Evolutionary conservation across 2,329 filamentous ascomycete species (phyloP).

Genomic region (Aspergillus ibericus): DNA sequence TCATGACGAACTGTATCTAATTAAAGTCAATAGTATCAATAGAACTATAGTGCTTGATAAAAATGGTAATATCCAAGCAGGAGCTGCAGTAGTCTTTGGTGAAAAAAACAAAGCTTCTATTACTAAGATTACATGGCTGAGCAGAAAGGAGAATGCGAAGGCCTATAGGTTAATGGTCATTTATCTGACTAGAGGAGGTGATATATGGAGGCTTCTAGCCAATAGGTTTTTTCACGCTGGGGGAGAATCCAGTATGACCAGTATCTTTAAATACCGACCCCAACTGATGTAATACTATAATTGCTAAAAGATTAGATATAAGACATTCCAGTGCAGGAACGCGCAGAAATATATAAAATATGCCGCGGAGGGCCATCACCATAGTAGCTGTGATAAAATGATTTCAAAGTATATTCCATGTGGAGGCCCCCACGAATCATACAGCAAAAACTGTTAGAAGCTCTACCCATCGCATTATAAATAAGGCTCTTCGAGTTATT

Average conservation of each 20-base stretch:
- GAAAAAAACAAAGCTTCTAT: constrained; percentile 22
- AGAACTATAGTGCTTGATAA: constrained; percentile 16
- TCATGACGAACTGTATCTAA: constrained; percentile 19
- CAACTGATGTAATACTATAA: constrained; percentile 32
- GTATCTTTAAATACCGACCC: constrained; percentile 20
- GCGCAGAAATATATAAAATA: constrained; percentile 18
- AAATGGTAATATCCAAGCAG: constrained; percentile 5
- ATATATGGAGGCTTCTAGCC: constrained; percentile 22
- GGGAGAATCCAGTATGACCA: constrained; percentile 21
- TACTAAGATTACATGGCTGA: constrained; percentile 25
- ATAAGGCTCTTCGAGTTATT: constrained; percentile 15
- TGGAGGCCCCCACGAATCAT: constrained; percentile 20
- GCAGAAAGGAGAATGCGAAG: constrained; percentile 23
- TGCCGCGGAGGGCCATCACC: constrained; percentile 14
- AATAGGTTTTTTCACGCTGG: constrained; percentile 20
- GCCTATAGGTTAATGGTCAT: constrained; percentile 23
- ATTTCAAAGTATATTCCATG: constrained; percentile 20
- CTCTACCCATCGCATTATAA: constrained; percentile 15
- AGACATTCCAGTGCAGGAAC: constrained; percentile 30
- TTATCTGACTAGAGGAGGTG: constrained; percentile 23
- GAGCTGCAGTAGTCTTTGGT: constrained; percentile 13
- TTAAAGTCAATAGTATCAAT: constrained; percentile 21
- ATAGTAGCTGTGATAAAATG: constrained; percentile 17
- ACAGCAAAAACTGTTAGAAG: constrained; percentile 20
- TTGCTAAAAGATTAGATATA: constrained; percentile 30